Conservation (phyloP, 1,284 basidiomycete species). For the Austroboletus novae-zelandiae region DNA sequence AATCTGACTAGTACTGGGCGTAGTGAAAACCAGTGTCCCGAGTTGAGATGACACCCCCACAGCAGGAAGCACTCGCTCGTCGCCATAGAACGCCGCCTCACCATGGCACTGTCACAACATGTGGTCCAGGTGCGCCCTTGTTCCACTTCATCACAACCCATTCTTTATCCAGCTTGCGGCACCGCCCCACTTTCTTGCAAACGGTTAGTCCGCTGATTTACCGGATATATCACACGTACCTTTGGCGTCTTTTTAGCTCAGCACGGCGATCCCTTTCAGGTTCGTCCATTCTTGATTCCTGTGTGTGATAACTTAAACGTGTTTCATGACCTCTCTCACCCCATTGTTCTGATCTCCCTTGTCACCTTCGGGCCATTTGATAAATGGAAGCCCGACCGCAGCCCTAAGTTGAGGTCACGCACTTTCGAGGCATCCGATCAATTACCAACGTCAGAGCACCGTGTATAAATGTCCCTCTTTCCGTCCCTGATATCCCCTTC, state of each 20-base stretch:
- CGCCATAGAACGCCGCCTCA: conserved; percentile 32
- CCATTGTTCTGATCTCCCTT: conserved; percentile 24
- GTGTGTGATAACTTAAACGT: conserved; percentile 25
- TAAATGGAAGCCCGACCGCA: conserved; percentile 33
- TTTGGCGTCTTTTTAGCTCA: conserved; percentile 10
- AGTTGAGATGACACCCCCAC: conserved; percentile 29
- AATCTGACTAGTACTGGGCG: no score
- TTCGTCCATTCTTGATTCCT: conserved; percentile 24
- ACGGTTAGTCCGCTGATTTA: conserved; percentile 28
- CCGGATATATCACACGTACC: conserved; percentile 28
- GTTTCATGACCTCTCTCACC: conserved; percentile 30
- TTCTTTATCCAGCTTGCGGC: conserved; percentile 24
- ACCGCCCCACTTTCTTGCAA: conserved; percentile 21
- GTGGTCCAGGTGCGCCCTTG: conserved; percentile 31
- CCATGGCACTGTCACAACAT: conserved; percentile 32
- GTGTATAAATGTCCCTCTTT: conserved; percentile 28
- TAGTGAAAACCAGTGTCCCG: no score
- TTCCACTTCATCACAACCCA: conserved; percentile 22
- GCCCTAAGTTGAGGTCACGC: conserved; percentile 24
- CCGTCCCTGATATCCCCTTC: conserved; percentile 29
- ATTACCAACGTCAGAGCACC: conserved; percentile 30
- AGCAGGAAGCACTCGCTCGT: conserved; percentile 22
- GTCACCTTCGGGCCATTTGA: conserved; percentile 30
- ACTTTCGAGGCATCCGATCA: conserved; percentile 32
- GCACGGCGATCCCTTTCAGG: conserved; percentile 22